These are phyloP conservation scores for Lecanosticta acicola DNA, from an alignment of 2,329 filamentous ascomycete species.

Conservation along the genomic window DNA sequence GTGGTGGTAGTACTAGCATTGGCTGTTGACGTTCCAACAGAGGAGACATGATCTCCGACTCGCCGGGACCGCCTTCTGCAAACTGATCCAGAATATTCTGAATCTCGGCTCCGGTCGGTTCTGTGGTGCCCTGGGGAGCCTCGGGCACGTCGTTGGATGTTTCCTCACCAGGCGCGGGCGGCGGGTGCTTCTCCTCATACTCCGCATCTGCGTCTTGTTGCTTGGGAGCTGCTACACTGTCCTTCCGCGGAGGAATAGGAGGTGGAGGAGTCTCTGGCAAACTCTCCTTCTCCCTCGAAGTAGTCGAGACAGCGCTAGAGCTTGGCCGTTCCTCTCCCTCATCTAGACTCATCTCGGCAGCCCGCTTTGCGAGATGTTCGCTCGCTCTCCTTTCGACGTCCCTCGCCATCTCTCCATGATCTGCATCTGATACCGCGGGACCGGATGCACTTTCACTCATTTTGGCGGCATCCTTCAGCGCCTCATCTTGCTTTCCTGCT, in stretches of 20 bases:
- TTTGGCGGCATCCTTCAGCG: not conserved
- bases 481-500: not conserved
- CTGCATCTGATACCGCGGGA: slow-evolving; percentile 3
- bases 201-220: slow-evolving; percentile 12
- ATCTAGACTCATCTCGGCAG: slow-evolving; percentile 23
- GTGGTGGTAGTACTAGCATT: slow-evolving; percentile 69
- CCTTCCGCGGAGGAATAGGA: slow-evolving; percentile 29
- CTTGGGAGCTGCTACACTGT: slow-evolving; percentile 14
- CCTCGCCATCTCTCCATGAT: slow-evolving; percentile 11
- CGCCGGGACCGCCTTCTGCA: slow-evolving; percentile 54
- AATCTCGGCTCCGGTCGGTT: slow-evolving; percentile 63
- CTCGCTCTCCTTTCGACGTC: slow-evolving; percentile 28
- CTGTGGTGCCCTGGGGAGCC: slow-evolving; percentile 32
- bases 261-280: slow-evolving; percentile 27
- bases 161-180: slow-evolving; percentile 19
- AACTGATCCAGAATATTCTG: slow-evolving; percentile 98
- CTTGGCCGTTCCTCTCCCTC: slow-evolving; percentile 2
- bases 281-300: slow-evolving; percentile 13
- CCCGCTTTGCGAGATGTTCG: slow-evolving; percentile 28
- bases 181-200: slow-evolving; percentile 30
- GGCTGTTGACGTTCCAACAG: slow-evolving; percentile 77
- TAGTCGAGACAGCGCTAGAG: slow-evolving; percentile 1
- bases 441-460: not conserved
- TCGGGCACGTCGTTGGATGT: slow-evolving; percentile 44
- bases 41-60: slow-evolving; percentile 86